These are phyloP conservation scores for Aspergillus pseudotamarii DNA, from an alignment of 2,329 filamentous ascomycete species.

Conservation along the genomic window DNA sequence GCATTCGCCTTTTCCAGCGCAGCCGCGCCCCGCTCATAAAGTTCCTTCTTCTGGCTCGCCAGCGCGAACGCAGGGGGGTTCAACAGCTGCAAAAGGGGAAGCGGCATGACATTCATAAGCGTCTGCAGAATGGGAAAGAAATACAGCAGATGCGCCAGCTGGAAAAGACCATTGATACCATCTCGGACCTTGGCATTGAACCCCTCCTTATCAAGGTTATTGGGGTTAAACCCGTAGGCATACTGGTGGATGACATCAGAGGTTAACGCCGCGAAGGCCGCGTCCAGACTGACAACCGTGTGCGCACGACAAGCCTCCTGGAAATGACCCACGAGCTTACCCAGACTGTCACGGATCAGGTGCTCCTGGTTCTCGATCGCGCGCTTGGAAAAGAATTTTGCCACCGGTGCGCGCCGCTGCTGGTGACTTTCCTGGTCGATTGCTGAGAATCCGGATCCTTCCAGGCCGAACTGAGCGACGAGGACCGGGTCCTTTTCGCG, in stretches of 20 bases:
- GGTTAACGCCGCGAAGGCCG: constrained; percentile 31
- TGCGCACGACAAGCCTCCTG: constrained; percentile 12
- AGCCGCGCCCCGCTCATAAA: constrained; percentile 10
- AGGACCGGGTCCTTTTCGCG: constrained; percentile 30
- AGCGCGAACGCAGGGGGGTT: constrained; percentile 19
- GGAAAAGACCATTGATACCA: constrained; percentile 23
- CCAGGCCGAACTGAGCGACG: constrained; percentile 19
- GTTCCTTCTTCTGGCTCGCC: constrained; percentile 18
- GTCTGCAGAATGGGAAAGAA: constrained; percentile 28
- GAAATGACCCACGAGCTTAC: constrained; percentile 19
- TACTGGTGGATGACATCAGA: constrained; percentile 43
- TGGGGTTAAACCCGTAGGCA: constrained; percentile 35
- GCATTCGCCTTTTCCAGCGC: constrained; percentile 12
- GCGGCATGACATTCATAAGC: constrained; percentile 21
- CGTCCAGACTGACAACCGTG: constrained; percentile 23
- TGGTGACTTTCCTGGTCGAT: constrained; percentile 24
- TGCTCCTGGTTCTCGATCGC: constrained; percentile 17
- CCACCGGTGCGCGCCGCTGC: constrained; percentile 20
- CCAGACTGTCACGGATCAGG: constrained; percentile 18
- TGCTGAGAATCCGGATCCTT: constrained; percentile 19
- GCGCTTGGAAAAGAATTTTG: constrained; percentile 28
- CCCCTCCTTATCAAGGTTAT: constrained; percentile 35
- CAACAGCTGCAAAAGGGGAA: constrained; percentile 13
- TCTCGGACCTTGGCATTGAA: constrained; percentile 25
- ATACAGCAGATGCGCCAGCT: constrained; percentile 17